Evolutionary conservation across 2,329 filamentous ascomycete species (phyloP), one percentile per base, ranked within the genome.

Genomic region (Botrytis fragariae): DNA sequence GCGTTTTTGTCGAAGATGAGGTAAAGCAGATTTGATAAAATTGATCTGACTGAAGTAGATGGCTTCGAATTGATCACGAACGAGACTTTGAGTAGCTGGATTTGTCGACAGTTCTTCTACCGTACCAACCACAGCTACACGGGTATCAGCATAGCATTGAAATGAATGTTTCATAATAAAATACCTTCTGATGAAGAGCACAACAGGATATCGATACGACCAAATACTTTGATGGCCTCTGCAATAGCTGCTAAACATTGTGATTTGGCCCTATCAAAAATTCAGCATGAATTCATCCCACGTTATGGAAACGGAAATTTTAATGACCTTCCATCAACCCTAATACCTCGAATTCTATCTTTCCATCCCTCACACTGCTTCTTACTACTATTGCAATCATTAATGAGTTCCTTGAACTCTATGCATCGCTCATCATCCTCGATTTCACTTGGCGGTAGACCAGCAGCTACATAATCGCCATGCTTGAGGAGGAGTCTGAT

Each of bases 1-100:
- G 78, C 92, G 91, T 80, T 95, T 92, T 74, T 87, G 86, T 61
- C 96, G 88, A 82, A 98, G 91, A 72, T 91, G 87, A 0, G 95
- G 94, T 35, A 99, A 86, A 1, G 91, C 87, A 22, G 95, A 93
- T 82, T 96, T 97, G 84, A 98, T 97, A 81, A 97, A 93, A 83
- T 98, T 98, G 82, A 98, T 92, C 73, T 97, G 94, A 0, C 93
- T 94, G 82, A 98, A 98, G 85, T 97, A 98, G 79, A 97, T 94
- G 76, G 90, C 91, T 82, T 98, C 95, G 81, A 98, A 98, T 81
- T 98, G 95, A 79, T 97, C 93, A 75, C 93, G 90, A 51, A 97
- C 91, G 29, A 98, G 87, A 74, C 91, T 94, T 77, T 91, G 88
- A 1, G 93, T 94, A 61, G 90, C 88, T 7, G 87, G 87, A 37